Evolutionary conservation across 2,329 filamentous ascomycete species (phyloP), one percentile per base, ranked within the genome.

Genomic region (Ceratocystis variospora): DNA sequence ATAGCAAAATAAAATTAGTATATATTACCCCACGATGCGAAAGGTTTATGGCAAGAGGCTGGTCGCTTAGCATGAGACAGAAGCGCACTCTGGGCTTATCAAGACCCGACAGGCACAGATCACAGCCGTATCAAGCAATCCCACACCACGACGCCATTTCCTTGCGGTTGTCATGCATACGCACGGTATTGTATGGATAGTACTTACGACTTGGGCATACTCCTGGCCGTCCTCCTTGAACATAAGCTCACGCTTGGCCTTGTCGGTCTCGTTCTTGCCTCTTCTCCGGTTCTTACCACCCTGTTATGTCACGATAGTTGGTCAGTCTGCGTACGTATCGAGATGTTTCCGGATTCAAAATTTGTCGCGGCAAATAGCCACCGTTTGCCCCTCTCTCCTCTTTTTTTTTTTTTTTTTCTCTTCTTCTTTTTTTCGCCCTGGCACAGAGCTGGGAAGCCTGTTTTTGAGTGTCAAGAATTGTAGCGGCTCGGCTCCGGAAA

Each of bases 231-330:
- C 93, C 78, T 97, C 94, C 81, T 96, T 96, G 87, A 97, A 97
- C 74, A 90, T 93, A 74, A 97, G 84, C 79, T 97, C 93, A 78
- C 93, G 92, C 84, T 96, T 96, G 81, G 96, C 92, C 76, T 96
- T 96, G 82, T 97, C 94, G 80, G 94, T 95, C 81, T 96, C 90
- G 84, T 96, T 96, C 88, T 96, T 97, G 80, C 93, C 93, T 81
- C 94, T 86, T 85, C 93, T 88, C 79, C 93, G 83, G 81, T 97
- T 97, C 85, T 97, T 97, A 81, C 93, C 93, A 78, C 93, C 93
- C 90, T 94, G 73, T 83, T 73, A 65, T 25, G 12, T 37, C n/a
- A 64, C 31, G 28, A 45, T 44, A 62, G 53, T 15, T 28, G 53
- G 64, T 25, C 50, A 5, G 55, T 22, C 19, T 41, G 50, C 19